These are phyloP conservation scores for Areca catechu DNA, from an alignment of 176 grass and related monocot genomes.

Conservation along the genomic window DNA sequence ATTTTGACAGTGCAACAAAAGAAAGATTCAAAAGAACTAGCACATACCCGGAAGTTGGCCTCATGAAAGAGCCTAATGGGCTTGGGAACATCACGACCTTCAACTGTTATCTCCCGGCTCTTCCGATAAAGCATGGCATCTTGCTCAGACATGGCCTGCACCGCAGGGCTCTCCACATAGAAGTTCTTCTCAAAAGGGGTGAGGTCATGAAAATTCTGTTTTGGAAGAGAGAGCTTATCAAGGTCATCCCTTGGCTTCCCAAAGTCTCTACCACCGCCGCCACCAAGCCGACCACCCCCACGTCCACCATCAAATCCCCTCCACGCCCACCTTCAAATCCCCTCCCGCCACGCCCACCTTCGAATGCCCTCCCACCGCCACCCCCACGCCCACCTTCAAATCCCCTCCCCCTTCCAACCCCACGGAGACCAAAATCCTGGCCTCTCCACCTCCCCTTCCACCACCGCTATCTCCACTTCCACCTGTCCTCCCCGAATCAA, in stretches of 20 bases:
- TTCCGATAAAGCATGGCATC: constrained; percentile 57
- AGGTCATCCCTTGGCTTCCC: constrained; percentile 52
- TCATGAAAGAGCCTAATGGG: constrained; percentile 83
- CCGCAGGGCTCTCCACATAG: constrained; percentile 59
- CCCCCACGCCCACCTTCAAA: constrained; percentile 15
- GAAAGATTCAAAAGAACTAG: no score
- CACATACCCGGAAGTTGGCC: constrained; percentile 63
- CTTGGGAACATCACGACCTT: constrained; percentile 75
- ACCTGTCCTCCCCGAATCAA: constrained; percentile 5
- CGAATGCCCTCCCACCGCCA: constrained; percentile 18
- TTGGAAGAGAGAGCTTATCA: constrained; percentile 50
- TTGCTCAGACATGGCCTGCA: constrained; percentile 80
- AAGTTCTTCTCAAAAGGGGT: constrained; percentile 95
- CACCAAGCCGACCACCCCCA: constrained; percentile 19
- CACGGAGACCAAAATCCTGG: constrained; percentile 4
- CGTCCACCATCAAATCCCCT: constrained; percentile 2
- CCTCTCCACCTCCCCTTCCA: constrained; percentile 8
- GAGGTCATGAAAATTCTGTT: constrained; percentile 63
- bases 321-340: constrained; percentile 13
- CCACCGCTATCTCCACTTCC: constrained; percentile 16
- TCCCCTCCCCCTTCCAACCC: constrained; percentile 15
- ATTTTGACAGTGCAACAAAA: no score
- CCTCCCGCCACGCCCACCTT: constrained; percentile 2
- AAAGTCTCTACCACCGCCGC: constrained; percentile 34
- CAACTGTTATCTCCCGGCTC: constrained; percentile 53